These are phyloP conservation scores for Neoascochyta sp. DNA, from an alignment of 2,329 filamentous ascomycete genomes.

Conservation along the genomic window DNA sequence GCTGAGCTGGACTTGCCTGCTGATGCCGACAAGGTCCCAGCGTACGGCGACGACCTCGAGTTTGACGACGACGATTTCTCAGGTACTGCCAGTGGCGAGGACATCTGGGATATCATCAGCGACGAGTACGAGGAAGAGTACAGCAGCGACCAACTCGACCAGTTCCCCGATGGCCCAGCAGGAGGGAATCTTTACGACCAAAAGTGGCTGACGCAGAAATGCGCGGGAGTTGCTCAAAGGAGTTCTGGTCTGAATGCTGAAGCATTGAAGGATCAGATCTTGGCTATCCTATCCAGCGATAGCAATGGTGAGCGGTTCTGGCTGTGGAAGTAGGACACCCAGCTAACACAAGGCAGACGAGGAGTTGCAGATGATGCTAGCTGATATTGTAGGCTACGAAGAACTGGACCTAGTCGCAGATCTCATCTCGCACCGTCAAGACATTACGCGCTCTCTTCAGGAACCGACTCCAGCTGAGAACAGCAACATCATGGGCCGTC, in stretches of 20 bases:
- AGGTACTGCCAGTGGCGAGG: slow-evolving; percentile 63
- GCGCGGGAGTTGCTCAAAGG: slow-evolving; percentile 59
- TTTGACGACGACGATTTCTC: slow-evolving; percentile 64
- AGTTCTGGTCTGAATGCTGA: slow-evolving; percentile 65
- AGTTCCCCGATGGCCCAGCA: slow-evolving; percentile 40
- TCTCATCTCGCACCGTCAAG: slow-evolving; percentile 71
- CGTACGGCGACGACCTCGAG: slow-evolving; percentile 57
- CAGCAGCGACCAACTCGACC: slow-evolving; percentile 63
- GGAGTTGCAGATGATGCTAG: slow-evolving; percentile 84
- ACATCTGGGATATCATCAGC: slow-evolving; percentile 91
- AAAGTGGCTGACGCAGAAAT: slow-evolving; percentile 70
- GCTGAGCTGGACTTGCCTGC: slow-evolving; percentile 62
- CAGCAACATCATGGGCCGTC: slow-evolving; percentile 50
- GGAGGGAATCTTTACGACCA: slow-evolving; percentile 49
- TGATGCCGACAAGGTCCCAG: slow-evolving; percentile 44
- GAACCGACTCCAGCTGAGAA: slow-evolving; percentile 32
- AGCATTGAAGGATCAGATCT: slow-evolving; percentile 73
- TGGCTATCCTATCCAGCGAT: slow-evolving; percentile 67
- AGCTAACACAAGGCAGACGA: slow-evolving; percentile 54
- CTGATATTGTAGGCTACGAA: slow-evolving; percentile 87
- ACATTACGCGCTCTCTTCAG: slow-evolving; percentile 50
- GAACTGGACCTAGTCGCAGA: slow-evolving; percentile 92
- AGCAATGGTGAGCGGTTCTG: slow-evolving; percentile 40
- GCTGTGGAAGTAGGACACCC: not conserved
- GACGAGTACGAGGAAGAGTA: slow-evolving; percentile 64